Base-by-base conservation (phyloP, 2,329 filamentous ascomycete species). In the Stachybotrys echinatus region DNA sequence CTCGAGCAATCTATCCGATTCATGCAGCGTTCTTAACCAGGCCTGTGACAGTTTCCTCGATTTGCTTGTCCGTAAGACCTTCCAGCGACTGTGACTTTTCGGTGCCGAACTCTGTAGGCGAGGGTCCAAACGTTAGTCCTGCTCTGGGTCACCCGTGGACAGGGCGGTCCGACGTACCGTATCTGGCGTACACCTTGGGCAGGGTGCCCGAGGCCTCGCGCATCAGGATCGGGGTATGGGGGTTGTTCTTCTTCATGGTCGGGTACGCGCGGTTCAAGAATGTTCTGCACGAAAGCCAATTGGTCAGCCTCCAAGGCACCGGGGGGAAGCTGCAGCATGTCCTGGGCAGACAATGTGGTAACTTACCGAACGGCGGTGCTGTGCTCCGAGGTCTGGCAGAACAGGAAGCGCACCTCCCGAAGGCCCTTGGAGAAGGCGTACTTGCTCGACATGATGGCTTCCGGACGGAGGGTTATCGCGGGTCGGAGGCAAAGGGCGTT, bases 241-340 rank as follows among this genome's bases (percentile, higher is more conserved):
- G 94, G 77, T 99, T 99, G 80, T 92, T 89, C 80, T 95, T 95
- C 84, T 99, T 99, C 92, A 99, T 97, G 53, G 89, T 94, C 44
- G 94, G 94, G 73, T 99, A 99, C 58, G 91, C 85, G 68, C 89
- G 84, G 57, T 86, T 87, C 58, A 99, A 80, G 74, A 99, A 99
- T 23, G 88, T 85, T 70, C 94, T 96, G 61, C 47, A 5, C 31
- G 45, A 7, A n/a, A n/a, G n/a, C n/a, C n/a, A n/a, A n/a, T n/a
- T n/a, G n/a, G n/a, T n/a, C n/a, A n/a, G n/a, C n/a, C n/a, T n/a
- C n/a, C n/a, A n/a, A n/a, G n/a, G n/a, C n/a, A n/a, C n/a, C n/a
- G n/a, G 19, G 19, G 38, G 38, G 38, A n/a, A 18, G 38, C 38
- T 7, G 17, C 38, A 20, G 31, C 31, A 8, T 37, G 10, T 19